These are phyloP conservation scores for Neoscytalidium dimidiatum DNA, from an alignment of 2,329 filamentous ascomycete genomes.

Conservation along the genomic window DNA sequence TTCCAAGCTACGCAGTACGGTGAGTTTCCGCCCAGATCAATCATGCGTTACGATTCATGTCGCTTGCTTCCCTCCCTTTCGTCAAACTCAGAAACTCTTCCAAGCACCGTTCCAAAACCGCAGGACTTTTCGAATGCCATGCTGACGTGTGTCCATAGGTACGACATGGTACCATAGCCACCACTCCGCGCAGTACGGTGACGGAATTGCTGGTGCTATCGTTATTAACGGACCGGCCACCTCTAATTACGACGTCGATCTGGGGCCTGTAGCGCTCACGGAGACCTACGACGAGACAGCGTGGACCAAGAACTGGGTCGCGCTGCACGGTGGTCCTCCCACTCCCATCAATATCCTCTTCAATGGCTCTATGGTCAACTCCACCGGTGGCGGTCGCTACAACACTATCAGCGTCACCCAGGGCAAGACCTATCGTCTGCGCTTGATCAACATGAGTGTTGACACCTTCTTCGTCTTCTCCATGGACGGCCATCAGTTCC, in stretches of 20 bases:
- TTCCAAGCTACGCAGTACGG: conserved; percentile 52
- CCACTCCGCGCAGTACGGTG: conserved; percentile 34
- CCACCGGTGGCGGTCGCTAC: conserved; percentile 41
- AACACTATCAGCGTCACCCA: conserved; percentile 39
- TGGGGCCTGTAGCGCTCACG: conserved; percentile 41
- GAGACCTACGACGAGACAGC: conserved; percentile 38
- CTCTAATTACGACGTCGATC: conserved; percentile 41
- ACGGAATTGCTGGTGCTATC: conserved; percentile 42
- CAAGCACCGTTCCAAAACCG: too few species aligned
- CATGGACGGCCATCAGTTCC: conserved; percentile 44
- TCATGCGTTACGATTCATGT: not conserved
- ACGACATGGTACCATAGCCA: conserved; percentile 34
- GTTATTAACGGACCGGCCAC: conserved; percentile 42
- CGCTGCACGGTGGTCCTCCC: conserved; percentile 37
- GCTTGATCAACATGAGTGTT: conserved; percentile 58
- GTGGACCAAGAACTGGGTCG: conserved; percentile 22
- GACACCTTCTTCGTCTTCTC: conserved; percentile 36
- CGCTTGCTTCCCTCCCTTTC: not conserved
- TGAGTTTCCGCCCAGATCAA: conserved; percentile 22
- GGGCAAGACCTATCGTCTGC: conserved; percentile 58
- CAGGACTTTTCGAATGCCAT: too few species aligned
- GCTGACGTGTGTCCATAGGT: too few species aligned
- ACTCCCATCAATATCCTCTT: conserved; percentile 49
- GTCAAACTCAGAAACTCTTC: not conserved
- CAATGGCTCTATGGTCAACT: conserved; percentile 58